phyloP scores from a whole-genome alignment of 257 asterid species.

The Plectranthus barbatus region DNA sequence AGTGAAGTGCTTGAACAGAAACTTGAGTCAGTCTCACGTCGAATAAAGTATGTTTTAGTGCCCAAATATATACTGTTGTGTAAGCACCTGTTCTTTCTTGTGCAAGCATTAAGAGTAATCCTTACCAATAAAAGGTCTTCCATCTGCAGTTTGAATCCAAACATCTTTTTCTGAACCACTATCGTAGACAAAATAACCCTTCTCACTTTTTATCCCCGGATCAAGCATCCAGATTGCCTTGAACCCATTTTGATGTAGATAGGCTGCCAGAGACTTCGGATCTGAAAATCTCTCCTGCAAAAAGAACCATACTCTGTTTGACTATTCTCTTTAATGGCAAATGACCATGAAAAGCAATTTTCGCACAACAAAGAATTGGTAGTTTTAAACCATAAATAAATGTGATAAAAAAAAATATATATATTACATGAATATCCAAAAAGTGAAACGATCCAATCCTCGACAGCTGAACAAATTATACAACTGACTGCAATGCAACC shows the following conservation, averaged over 20 bases:
- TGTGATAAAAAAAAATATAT: neutral
- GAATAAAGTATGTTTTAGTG: neutral
- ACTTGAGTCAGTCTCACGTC: neutral
- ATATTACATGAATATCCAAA: neutral
- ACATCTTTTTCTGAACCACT: constrained; percentile 73
- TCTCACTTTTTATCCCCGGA: constrained; percentile 87
- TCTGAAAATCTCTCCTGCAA: constrained; percentile 76
- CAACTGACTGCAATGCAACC: neutral
- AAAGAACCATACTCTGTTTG: constrained; percentile 1
- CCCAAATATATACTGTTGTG: neutral
- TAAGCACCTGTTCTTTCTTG: neutral
- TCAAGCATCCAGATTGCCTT: constrained; percentile 99
- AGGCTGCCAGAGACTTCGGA: constrained; percentile 65
- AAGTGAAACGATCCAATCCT: neutral
- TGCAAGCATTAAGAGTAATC: neutral
- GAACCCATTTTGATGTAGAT: constrained; percentile 78
- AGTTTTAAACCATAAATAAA: neutral
- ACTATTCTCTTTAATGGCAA: neutral
- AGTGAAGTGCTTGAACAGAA: constrained; percentile 2
- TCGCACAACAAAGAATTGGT: neutral
- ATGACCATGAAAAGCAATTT: neutral
- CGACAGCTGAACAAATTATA: neutral
- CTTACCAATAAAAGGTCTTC: constrained; percentile 71
- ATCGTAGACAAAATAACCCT: constrained; percentile 80
- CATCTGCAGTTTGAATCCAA: constrained; percentile 78